These are phyloP conservation scores for Rhodocollybia butyracea DNA, from an alignment of 768 basidiomycete species.

Conservation along the genomic window DNA sequence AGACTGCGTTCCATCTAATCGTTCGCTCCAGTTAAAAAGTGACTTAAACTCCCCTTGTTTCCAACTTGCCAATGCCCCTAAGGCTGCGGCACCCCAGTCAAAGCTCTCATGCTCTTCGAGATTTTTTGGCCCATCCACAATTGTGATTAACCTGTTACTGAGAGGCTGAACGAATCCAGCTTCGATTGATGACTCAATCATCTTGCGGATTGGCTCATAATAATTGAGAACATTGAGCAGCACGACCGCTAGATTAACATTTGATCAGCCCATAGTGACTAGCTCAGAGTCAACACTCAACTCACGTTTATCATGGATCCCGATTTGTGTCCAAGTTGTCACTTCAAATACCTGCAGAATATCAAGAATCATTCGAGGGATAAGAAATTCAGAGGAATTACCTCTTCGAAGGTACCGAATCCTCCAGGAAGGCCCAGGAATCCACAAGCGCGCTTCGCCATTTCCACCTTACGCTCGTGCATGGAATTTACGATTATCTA, in stretches of 20 bases:
- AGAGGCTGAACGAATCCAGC: conserved; percentile 67
- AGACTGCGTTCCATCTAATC: conserved; percentile 23
- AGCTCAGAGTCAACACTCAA: background rate
- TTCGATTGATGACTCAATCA: conserved; percentile 64
- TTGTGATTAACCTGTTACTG: conserved; percentile 61
- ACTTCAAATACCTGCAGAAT: conserved; percentile 59
- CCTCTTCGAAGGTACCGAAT: conserved; percentile 95
- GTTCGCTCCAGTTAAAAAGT: conserved; percentile 50
- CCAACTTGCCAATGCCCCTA: conserved; percentile 68
- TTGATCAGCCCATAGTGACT: background rate
- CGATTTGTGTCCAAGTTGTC: conserved; percentile 91
- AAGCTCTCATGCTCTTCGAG: conserved; percentile 50
- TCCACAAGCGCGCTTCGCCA: conserved; percentile 77
- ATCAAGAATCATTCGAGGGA: conserved; percentile 6
- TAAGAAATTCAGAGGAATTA: conserved; percentile 35
- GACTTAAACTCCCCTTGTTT: conserved; percentile 22
- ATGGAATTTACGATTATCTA: conserved; percentile 76
- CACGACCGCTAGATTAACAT: conserved; percentile 45
- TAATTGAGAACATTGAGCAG: conserved; percentile 81
- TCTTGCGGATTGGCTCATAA: conserved; percentile 76
- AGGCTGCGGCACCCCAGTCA: conserved; percentile 75
- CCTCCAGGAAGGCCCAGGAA: conserved; percentile 93
- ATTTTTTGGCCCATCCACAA: conserved; percentile 71
- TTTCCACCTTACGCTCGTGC: conserved; percentile 88
- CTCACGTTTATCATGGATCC: conserved; percentile 12